Conservation (phyloP, 805 yeast genomes). For the Candida ascalaphidarum region DNA sequence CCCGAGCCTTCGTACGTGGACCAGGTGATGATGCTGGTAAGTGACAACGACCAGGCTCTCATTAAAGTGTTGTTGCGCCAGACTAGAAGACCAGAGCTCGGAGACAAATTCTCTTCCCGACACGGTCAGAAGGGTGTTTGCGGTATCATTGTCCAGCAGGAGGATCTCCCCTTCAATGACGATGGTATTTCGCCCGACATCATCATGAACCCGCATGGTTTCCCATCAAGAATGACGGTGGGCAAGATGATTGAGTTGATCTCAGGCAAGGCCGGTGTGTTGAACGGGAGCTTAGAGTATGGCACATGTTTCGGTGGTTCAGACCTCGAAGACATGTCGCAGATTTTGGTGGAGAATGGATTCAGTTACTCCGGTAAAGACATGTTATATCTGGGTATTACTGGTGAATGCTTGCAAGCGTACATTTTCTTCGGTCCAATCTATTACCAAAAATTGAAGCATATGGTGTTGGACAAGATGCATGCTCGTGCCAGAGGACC, state of each 20-base stretch:
- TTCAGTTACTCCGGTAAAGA: constrained; percentile 95
- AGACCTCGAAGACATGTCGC: constrained; percentile 91
- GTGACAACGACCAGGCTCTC: constrained; percentile 91
- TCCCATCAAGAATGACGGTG: constrained; percentile 99
- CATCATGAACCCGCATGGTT: constrained; percentile 98
- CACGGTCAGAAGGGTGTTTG: constrained; percentile 99
- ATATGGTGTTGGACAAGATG: constrained; percentile 98
- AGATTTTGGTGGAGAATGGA: constrained; percentile 82
- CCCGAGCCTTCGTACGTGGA: constrained; percentile 95
- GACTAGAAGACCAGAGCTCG: constrained; percentile 94
- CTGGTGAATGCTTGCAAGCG: constrained; percentile 96
- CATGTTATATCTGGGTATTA: constrained; percentile 93
- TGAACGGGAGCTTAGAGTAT: constrained; percentile 84
- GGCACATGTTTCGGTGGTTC: constrained; percentile 99
- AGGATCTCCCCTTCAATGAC: constrained; percentile 93
- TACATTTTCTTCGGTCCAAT: constrained; percentile 98
- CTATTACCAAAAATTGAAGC: constrained; percentile 95
- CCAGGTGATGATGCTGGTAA: constrained; percentile 94
- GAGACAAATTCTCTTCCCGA: constrained; percentile 94
- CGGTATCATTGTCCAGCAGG: constrained; percentile 96
- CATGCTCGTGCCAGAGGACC: constrained; percentile 99
- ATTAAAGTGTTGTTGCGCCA: constrained; percentile 89
- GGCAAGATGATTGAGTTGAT: constrained; percentile 97
- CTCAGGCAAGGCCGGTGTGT: constrained; percentile 95
- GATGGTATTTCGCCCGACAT: constrained; percentile 90